Evolutionary conservation across 257 asterid genomes (phyloP), one percentile per base, ranked within the genome.

Genomic region (Solanum medicagineum): DNA sequence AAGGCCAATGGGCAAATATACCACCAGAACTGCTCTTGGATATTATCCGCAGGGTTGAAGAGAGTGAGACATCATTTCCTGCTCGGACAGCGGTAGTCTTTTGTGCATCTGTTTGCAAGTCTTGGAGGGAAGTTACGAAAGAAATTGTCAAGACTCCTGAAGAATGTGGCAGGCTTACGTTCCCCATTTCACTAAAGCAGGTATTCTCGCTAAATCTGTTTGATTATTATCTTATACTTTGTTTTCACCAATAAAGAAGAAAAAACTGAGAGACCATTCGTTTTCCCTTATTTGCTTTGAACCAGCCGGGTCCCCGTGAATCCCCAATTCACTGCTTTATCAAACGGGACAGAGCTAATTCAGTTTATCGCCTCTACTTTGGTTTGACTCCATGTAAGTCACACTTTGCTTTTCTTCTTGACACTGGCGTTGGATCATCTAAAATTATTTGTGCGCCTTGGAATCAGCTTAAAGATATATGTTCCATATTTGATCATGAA

Each of bases 271-370:
- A 55, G 17, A 51, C 26, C 40, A 55, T 22, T 45, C 63, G 47
- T 32, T 77, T 53, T 13, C 65, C 12, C 12, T 32, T 47, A 44
- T 32, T 42, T 75, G 44, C 57, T 74, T 54, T 84, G 55, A 36
- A 83, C 63, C 87, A 96, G 99, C 99, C 98, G 42, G 99, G 98
- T 57, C 98, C 98, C 16, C 95, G 99, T 59, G 98, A 95, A 84
- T 86, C 90, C 86, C 99, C 98, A 83, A 92, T 96, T 68, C 98
- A 95, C 83, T 96, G 99, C 90, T 96, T 87, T 89, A 96, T 96
- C 87, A 94, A 92, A 89, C 91, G 99, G 90, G 98, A 96, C 87
- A 90, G 97, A 88, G 85, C 94, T 29, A 90, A 92, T 60, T 95
- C 97, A 7, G 89, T 93, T 32, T 95, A 90, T 89, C 90, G 93